Evolutionary conservation across 2,329 filamentous ascomycete species (phyloP).

Genomic region (Coniella vitis): DNA sequence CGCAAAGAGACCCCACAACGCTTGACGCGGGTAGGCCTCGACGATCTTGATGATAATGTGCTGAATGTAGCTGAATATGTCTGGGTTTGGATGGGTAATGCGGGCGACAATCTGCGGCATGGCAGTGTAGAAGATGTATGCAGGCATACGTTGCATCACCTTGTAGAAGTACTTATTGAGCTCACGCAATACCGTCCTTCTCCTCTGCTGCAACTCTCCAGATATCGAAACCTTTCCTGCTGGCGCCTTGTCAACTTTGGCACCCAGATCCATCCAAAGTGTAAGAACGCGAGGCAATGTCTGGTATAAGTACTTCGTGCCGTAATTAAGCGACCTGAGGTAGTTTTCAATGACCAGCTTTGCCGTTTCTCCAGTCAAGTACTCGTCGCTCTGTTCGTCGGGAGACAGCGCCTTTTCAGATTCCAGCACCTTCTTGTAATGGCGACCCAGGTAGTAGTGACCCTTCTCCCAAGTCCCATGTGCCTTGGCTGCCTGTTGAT

Average conservation of each 20-base stretch:
- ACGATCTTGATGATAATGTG: slow-evolving; percentile 84
- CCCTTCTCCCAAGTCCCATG: slow-evolving; percentile 83
- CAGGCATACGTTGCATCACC: slow-evolving; percentile 65
- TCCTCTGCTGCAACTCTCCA: slow-evolving; percentile 44
- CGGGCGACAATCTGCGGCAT: slow-evolving; percentile 93
- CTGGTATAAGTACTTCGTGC: slow-evolving; percentile 94
- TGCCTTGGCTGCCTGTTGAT: slow-evolving; percentile 71
- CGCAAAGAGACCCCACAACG: slow-evolving; percentile 84
- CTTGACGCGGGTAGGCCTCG: slow-evolving; percentile 78
- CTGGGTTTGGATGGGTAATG: slow-evolving; percentile 76
- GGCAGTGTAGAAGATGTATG: slow-evolving; percentile 74
- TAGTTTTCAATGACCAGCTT: slow-evolving; percentile 94
- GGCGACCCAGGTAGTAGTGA: slow-evolving; percentile 91
- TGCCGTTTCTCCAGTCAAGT: slow-evolving; percentile 73
- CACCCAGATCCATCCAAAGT: slow-evolving; percentile 87
- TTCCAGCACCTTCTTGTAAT: slow-evolving; percentile 94
- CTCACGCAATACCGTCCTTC: slow-evolving; percentile 59
- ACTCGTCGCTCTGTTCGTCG: slow-evolving; percentile 70
- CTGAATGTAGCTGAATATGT: slow-evolving; percentile 70
- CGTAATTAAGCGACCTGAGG: slow-evolving; percentile 75
- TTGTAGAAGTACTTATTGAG: slow-evolving; percentile 73
- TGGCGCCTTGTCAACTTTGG: slow-evolving; percentile 59
- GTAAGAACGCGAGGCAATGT: slow-evolving; percentile 88
- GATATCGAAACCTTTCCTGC: slow-evolving; percentile 48
- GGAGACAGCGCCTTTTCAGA: slow-evolving; percentile 73